phyloP scores from a whole-genome alignment of 371 early-diverging fungal species.

The Mucor ambiguus region DNA sequence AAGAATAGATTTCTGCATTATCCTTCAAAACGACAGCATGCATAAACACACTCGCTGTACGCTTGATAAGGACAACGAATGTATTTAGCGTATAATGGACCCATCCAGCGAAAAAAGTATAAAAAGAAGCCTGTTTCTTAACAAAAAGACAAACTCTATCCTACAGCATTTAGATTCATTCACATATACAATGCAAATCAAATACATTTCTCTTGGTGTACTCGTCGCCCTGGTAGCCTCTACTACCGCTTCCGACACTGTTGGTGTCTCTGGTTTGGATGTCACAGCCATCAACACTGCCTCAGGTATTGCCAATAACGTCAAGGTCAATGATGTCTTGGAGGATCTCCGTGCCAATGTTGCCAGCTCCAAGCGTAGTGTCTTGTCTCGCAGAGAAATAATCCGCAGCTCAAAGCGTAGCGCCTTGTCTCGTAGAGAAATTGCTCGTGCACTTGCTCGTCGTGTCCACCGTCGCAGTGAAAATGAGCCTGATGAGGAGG shows the following conservation, averaged over 20 bases:
- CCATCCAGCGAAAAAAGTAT: background rate
- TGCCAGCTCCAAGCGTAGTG: background rate
- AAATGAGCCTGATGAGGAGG: background rate
- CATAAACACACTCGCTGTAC: too few species aligned
- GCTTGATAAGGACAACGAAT: background rate
- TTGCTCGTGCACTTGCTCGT: background rate
- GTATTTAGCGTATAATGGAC: background rate
- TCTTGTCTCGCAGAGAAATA: background rate
- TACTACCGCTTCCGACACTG: background rate
- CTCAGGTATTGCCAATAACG: background rate
- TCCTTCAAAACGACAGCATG: background rate
- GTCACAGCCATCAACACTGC: background rate
- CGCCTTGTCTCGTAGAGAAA: background rate
- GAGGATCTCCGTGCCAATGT: background rate
- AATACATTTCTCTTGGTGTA: conserved; percentile 4
- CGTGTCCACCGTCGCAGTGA: background rate
- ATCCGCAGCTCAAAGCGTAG: background rate
- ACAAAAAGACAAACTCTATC: background rate
- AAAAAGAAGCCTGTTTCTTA: background rate
- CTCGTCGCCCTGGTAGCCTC: background rate
- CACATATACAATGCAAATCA: conserved; percentile 3
- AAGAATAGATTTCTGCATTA: background rate
- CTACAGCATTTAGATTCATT: background rate
- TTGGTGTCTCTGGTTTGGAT: background rate
- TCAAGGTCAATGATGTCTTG: background rate